Evolutionary conservation across 352 stramenopile genomes (phyloP).

Genomic region (Pythium scleroteichum): DNA sequence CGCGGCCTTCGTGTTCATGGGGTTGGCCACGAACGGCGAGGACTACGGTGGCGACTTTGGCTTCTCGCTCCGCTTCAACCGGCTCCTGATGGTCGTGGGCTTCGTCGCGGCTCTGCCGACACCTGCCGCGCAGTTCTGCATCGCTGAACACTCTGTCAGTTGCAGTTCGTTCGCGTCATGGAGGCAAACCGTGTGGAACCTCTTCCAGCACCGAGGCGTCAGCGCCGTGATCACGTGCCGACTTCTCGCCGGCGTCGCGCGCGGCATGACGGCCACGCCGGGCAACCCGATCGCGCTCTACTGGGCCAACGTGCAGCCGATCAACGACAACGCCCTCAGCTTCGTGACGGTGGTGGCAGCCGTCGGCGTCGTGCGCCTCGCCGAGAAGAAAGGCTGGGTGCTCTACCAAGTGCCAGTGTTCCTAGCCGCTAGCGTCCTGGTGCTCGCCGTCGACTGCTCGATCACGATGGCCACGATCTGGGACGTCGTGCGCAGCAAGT

Average conservation of each 20-base stretch:
- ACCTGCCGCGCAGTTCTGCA: constrained; percentile 32
- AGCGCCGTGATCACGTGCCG: constrained; percentile 39
- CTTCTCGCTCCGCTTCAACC: constrained; percentile 37
- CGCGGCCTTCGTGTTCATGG: constrained; percentile 48
- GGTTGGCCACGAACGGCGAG: constrained; percentile 49
- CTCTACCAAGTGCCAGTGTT: constrained; percentile 44
- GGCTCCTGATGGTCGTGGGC: constrained; percentile 43
- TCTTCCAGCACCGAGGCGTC: constrained; percentile 37
- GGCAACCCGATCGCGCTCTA: constrained; percentile 43
- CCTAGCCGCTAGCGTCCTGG: constrained; percentile 28
- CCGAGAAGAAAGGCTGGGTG: constrained; percentile 37
- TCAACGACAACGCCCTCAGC: constrained; percentile 51
- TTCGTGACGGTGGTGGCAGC: constrained; percentile 37
- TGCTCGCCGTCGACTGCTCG: constrained; percentile 39
- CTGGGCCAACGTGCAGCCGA: constrained; percentile 46
- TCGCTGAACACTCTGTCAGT: constrained; percentile 16
- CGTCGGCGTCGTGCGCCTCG: constrained; percentile 29
- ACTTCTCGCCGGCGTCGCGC: constrained; percentile 38
- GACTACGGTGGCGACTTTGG: not conserved
- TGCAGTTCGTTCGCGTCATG: constrained; percentile 29
- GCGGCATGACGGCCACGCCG: constrained; percentile 35
- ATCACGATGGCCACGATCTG: constrained; percentile 57
- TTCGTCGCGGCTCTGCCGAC: constrained; percentile 32
- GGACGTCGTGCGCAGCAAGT: constrained; percentile 57
- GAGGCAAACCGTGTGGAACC: constrained; percentile 32